Evolutionary conservation across 208 protist genomes (phyloP).

Genomic region (Naegleria lovaniensis): DNA sequence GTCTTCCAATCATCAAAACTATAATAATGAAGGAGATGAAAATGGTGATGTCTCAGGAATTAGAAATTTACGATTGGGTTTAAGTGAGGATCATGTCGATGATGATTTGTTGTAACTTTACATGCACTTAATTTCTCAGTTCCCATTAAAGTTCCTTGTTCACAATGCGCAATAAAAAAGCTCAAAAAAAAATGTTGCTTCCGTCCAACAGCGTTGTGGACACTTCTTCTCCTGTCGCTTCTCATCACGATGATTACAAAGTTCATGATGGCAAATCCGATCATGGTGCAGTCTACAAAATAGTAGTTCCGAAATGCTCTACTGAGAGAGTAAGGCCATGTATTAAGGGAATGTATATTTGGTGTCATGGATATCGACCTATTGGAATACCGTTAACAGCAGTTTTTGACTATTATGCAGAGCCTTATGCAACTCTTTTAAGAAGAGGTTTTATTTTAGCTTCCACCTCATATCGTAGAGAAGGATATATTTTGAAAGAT

Average conservation of each 20-base stretch:
- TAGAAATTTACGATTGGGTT: too few relatives aligned
- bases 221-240: too few relatives aligned
- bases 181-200: too few relatives aligned
- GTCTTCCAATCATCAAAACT: background rate
- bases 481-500: slow-evolving; percentile 5
- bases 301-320: background rate
- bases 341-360: background rate
- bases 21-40: background rate
- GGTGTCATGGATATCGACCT: background rate
- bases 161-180: too few relatives aligned
- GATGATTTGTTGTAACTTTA: too few relatives aligned
- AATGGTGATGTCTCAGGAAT: too few relatives aligned
- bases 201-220: too few relatives aligned
- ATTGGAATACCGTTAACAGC: background rate
- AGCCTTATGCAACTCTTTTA: background rate
- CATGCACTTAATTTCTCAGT: too few relatives aligned
- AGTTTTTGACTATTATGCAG: background rate
- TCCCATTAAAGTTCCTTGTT: too few relatives aligned
- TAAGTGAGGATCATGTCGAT: too few relatives aligned
- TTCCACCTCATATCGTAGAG: background rate
- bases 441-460: slow-evolving; percentile 1
- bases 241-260: too few relatives aligned
- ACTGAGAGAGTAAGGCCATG: background rate
- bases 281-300: background rate
- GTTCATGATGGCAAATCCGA: background rate